These are phyloP conservation scores for Trapa bicornis DNA, from an alignment of 345 rosid genomes.

Conservation along the genomic window DNA sequence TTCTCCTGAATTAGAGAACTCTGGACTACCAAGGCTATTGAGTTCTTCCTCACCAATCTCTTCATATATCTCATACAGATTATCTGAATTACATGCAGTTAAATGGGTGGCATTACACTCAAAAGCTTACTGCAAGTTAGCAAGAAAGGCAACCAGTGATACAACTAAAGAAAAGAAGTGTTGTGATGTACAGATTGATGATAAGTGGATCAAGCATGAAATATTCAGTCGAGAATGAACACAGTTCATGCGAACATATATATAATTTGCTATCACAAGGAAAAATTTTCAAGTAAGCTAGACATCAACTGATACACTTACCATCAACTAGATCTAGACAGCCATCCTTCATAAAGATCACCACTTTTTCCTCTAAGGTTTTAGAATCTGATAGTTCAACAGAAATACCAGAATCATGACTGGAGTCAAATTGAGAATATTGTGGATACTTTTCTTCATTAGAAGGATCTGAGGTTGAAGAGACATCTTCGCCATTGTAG, in stretches of 20 bases:
- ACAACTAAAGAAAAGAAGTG: too few species aligned
- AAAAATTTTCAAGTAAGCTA: not conserved
- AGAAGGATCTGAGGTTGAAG: not conserved
- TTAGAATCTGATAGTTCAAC: not conserved
- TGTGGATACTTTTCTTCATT: too few species aligned
- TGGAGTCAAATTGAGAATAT: too few species aligned
- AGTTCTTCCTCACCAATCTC: not conserved
- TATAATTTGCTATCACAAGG: not conserved
- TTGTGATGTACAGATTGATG: not conserved
- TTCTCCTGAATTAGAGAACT: not conserved
- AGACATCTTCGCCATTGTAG: not conserved
- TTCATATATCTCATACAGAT: not conserved
- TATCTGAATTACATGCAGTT: not conserved
- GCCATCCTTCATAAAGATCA: slow-evolving; percentile 55
- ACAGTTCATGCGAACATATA: not conserved
- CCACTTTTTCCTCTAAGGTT: slow-evolving; percentile 20
- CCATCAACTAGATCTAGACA: slow-evolving; percentile 55
- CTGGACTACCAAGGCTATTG: not conserved
- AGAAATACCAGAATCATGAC: not conserved
- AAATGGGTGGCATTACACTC: not conserved
- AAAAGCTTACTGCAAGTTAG: not conserved
- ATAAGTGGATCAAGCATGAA: not conserved
- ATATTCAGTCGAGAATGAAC: not conserved
- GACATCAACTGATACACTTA: slow-evolving; percentile 8
- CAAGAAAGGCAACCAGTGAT: not conserved